phyloP scores from a whole-genome alignment of 176 grass and related monocot genomes.

The Coix lacrymajobi region DNA sequence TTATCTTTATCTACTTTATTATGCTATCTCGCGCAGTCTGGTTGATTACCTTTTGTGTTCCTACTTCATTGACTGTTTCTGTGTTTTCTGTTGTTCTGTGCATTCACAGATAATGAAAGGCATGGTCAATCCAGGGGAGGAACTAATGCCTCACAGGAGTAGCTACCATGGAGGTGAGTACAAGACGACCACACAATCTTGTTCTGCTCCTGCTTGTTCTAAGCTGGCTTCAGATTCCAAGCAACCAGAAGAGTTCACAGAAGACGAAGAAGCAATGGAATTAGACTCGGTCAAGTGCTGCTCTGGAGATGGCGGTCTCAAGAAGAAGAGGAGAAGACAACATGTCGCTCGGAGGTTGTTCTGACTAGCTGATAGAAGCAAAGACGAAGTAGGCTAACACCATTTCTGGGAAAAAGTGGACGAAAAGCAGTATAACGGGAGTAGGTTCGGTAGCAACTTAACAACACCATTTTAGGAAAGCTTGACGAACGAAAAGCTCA shows the following conservation, averaged over 20 bases:
- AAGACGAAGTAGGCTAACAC: background rate
- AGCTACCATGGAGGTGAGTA: background rate
- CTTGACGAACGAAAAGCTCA: background rate
- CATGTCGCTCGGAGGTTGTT: background rate
- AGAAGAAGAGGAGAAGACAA: background rate
- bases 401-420: background rate
- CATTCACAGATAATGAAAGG: conserved; percentile 32
- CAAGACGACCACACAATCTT: background rate
- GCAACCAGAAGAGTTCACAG: background rate
- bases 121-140: conserved; percentile 11
- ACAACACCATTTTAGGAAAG: background rate
- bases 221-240: background rate
- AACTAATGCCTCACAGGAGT: conserved; percentile 44
- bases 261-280: background rate
- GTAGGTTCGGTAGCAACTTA: background rate
- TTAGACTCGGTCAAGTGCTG: background rate
- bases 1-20: background rate
- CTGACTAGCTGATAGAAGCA: background rate
- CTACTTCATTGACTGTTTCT: background rate
- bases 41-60: background rate
- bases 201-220: background rate
- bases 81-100: background rate
- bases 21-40: background rate
- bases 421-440: background rate
- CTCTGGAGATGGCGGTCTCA: background rate